These are phyloP conservation scores for Aspergillus pseudoglaucus DNA, from an alignment of 2,329 filamentous ascomycete genomes.

Conservation along the genomic window DNA sequence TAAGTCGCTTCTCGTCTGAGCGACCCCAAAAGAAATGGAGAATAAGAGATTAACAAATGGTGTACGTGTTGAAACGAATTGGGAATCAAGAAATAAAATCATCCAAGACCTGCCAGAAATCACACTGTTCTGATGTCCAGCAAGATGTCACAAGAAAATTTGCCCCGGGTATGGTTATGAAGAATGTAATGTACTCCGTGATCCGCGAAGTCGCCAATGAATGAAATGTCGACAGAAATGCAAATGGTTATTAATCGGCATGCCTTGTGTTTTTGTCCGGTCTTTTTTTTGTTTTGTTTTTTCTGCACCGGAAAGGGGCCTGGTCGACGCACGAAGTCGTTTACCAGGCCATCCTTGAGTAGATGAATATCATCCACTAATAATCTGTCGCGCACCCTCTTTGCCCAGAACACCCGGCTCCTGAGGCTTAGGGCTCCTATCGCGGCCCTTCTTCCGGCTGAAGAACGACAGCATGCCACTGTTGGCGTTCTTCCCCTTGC, in stretches of 20 bases:
- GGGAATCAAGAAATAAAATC: too few species aligned
- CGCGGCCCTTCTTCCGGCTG: slow-evolving; percentile 79
- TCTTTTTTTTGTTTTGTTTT: too few species aligned
- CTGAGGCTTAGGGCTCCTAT: slow-evolving; percentile 87
- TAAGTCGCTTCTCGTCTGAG: too few species aligned
- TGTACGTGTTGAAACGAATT: too few species aligned
- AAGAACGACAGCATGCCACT: slow-evolving; percentile 87
- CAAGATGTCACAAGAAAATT: neutral
- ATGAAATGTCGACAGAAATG: too few species aligned
- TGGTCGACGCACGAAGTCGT: neutral
- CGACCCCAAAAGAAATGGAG: too few species aligned
- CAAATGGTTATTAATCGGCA: too few species aligned
- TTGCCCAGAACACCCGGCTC: slow-evolving; percentile 91
- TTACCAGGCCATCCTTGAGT: neutral
- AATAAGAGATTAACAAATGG: too few species aligned
- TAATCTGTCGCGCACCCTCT: slow-evolving; percentile 79
- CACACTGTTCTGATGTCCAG: neutral
- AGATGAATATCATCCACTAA: slow-evolving; percentile 47
- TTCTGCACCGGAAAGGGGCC: too few species aligned
- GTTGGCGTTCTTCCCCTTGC: slow-evolving; percentile 42
- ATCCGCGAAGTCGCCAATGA: too few species aligned
- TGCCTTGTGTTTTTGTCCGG: too few species aligned
- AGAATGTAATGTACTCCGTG: too few species aligned
- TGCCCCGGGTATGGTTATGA: neutral
- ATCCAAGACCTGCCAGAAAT: neutral